A percentile compares a stretch with the other conserved stretches of the same genome.
Conservation (phyloP, 305 asterid species). For the Caryopteris hybrid region DNA sequence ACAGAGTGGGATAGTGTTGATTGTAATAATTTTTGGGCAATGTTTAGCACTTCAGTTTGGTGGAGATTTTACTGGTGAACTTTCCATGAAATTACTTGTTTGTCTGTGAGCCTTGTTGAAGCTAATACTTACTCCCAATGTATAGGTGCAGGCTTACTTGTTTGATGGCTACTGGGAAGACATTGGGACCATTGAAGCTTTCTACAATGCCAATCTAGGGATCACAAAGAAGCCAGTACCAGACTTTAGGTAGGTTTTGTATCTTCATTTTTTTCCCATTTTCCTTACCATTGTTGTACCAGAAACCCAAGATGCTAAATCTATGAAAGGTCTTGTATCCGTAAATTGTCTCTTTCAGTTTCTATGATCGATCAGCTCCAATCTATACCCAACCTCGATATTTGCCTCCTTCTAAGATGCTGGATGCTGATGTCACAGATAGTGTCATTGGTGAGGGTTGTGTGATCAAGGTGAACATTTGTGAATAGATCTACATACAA, state of each 20-base stretch:
- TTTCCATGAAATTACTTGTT: constrained; percentile 1
- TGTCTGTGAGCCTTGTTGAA: not conserved
- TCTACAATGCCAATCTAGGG: constrained; percentile 92
- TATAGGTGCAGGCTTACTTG: constrained; percentile 88
- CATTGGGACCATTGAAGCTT: constrained; percentile 97
- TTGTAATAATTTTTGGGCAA: not conserved
- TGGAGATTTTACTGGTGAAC: not conserved
- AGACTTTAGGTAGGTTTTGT: constrained; percentile 64
- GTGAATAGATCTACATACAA: not conserved
- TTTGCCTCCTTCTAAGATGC: constrained; percentile 96
- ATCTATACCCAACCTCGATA: constrained; percentile 95
- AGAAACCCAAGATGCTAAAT: not conserved
- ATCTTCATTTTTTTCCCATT: not conserved
- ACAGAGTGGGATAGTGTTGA: not conserved
- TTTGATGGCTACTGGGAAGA: constrained; percentile 99
- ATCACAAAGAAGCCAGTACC: constrained; percentile 93
- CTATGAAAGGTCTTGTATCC: constrained; percentile 10
- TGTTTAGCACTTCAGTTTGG: not conserved
- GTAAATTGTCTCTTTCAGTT: constrained; percentile 48
- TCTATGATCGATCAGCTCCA: constrained; percentile 93
- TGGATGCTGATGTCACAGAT: constrained; percentile 94
- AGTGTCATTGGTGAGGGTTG: constrained; percentile 97
- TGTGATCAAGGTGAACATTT: constrained; percentile 69
- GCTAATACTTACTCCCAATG: constrained; percentile 14
- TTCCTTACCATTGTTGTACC: not conserved